Conservation (phyloP, 2,329 filamentous ascomycete genomes). For the Fusarium solani-melongenae region DNA sequence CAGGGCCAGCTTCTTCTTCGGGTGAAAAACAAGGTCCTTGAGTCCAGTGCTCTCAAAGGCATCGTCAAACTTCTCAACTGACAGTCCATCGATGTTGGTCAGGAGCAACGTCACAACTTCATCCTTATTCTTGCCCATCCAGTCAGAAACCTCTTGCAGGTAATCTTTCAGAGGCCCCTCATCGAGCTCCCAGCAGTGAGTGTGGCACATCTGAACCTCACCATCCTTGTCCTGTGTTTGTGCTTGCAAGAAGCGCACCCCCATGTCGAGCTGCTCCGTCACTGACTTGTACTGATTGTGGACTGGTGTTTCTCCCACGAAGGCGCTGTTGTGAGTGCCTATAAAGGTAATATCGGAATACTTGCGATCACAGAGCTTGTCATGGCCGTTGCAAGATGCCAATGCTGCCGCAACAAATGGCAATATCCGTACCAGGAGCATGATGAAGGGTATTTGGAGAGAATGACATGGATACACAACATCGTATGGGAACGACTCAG, state of each 20-base stretch:
- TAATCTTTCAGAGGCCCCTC: slow-evolving; percentile 67
- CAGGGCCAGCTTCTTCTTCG: slow-evolving; percentile 54
- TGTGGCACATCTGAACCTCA: slow-evolving; percentile 72
- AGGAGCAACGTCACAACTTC: slow-evolving; percentile 73
- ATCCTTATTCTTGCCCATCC: slow-evolving; percentile 67
- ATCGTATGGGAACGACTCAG: neutral
- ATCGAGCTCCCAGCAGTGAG: slow-evolving; percentile 68
- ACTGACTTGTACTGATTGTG: slow-evolving; percentile 72
- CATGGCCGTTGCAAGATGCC: slow-evolving; percentile 66
- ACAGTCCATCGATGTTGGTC: slow-evolving; percentile 70
- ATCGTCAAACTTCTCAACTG: slow-evolving; percentile 64
- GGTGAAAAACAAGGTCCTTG: slow-evolving; percentile 66
- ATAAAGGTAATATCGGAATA: slow-evolving; percentile 72
- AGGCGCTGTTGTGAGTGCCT: slow-evolving; percentile 74
- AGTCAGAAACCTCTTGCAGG: slow-evolving; percentile 67
- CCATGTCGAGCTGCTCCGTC: slow-evolving; percentile 67
- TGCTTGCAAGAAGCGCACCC: slow-evolving; percentile 72
- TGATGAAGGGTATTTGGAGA: neutral
- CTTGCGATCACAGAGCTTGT: slow-evolving; percentile 63
- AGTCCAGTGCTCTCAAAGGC: slow-evolving; percentile 68
- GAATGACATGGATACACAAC: neutral
- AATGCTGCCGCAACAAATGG: slow-evolving; percentile 29
- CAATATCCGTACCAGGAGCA: slow-evolving; percentile 29
- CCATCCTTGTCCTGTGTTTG: slow-evolving; percentile 68
- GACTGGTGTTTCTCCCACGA: slow-evolving; percentile 64